phyloP scores from a whole-genome alignment of 1,284 basidiomycete species.

The Wallemia ichthyophaga region DNA sequence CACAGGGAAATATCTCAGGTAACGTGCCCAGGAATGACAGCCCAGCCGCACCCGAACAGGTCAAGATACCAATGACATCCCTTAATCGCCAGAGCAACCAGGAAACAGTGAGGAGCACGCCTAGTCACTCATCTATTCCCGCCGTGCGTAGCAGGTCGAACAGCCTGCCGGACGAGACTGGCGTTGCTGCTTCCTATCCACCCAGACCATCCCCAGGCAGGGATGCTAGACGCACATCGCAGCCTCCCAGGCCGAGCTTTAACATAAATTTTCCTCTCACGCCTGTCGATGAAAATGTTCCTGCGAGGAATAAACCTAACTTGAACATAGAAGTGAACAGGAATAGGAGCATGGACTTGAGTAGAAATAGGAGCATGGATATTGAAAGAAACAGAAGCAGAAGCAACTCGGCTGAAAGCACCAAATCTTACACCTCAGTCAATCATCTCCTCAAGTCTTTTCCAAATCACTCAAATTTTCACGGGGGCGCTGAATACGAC shows the following conservation, averaged over 20 bases:
- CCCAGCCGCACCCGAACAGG: no score
- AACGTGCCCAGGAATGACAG: no score
- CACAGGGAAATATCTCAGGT: no score
- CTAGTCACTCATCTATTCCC: neutral
- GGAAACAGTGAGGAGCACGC: neutral
- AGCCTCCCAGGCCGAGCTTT: neutral
- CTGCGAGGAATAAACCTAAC: neutral
- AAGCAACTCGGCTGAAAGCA: neutral
- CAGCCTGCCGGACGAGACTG: neutral
- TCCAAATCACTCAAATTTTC: neutral
- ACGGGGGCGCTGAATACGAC: neutral
- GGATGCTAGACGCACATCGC: neutral
- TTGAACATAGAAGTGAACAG: no score
- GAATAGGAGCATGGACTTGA: no score
- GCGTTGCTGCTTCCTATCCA: neutral
- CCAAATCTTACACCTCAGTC: neutral
- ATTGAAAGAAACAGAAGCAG: no score
- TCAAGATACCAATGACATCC: neutral
- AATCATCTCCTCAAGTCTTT: neutral
- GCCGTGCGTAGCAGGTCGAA: neutral
- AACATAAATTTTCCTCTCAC: neutral
- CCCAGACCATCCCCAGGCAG: neutral
- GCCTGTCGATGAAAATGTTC: neutral
- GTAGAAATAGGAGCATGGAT: no score
- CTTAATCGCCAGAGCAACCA: neutral